Evolutionary conservation across 345 rosid species (phyloP).

Genomic region (Gossypium sturtianum): DNA sequence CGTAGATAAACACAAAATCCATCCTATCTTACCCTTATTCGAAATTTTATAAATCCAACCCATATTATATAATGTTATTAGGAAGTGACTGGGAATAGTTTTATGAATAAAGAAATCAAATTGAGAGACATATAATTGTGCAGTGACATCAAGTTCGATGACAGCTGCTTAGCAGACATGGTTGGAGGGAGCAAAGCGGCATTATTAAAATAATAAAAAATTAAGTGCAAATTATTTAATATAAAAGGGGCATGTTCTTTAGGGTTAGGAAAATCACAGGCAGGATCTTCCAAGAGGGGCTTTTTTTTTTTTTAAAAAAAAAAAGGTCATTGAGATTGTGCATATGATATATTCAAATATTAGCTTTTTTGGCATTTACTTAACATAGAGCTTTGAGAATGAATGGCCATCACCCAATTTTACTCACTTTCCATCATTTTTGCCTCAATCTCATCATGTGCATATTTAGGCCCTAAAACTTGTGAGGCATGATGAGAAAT

Average conservation of each 20-base stretch:
- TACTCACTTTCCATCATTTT: conserved; percentile 19
- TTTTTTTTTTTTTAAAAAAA: neutral
- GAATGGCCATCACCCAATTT: conserved; percentile 21
- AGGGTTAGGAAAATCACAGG: conserved; percentile 44
- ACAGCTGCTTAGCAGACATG: conserved; percentile 53
- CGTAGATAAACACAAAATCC: neutral
- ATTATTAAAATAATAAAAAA: conserved; percentile 7
- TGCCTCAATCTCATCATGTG: conserved; percentile 13
- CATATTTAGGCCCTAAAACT: conserved; percentile 5
- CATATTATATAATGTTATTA: conserved; percentile 13
- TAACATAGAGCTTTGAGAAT: conserved; percentile 1
- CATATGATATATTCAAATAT: conserved; percentile 6
- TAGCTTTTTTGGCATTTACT: conserved; percentile 17
- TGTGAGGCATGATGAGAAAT: conserved; percentile 8
- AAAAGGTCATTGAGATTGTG: conserved; percentile 3
- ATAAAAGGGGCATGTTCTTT: conserved; percentile 31
- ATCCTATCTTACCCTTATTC: neutral
- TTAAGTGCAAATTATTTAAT: conserved; percentile 17
- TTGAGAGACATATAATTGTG: conserved; percentile 32
- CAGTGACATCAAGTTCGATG: conserved; percentile 45
- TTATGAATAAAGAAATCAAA: conserved; percentile 20
- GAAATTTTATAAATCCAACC: conserved; percentile 14
- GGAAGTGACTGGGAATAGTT: conserved; percentile 5
- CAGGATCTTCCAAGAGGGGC: conserved; percentile 28
- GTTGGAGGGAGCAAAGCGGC: conserved; percentile 25